Evolutionary conservation across 2,329 filamentous ascomycete genomes (phyloP).

Genomic region (Penicillium brasilianum): DNA sequence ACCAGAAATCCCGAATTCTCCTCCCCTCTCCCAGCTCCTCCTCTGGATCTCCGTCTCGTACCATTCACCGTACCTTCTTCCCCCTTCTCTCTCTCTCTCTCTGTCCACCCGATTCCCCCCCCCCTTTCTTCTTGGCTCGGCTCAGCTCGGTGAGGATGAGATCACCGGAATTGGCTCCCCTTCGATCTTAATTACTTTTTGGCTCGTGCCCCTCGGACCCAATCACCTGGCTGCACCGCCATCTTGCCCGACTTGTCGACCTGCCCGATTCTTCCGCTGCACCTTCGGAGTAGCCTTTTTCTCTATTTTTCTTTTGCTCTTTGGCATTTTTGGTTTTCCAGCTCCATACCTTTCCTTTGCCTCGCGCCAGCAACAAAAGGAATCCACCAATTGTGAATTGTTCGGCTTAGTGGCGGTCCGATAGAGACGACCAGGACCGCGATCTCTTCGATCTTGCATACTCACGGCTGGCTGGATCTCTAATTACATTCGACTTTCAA

Average conservation of each 20-base stretch:
- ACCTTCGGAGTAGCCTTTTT: conserved; percentile 10
- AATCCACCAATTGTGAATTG: conserved; percentile 15
- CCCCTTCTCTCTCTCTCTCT: background rate
- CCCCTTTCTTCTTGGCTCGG: conserved; percentile 8
- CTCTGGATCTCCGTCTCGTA: background rate
- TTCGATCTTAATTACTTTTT: conserved; percentile 20
- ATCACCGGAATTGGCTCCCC: conserved; percentile 30
- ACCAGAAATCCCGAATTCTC: background rate
- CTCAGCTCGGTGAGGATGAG: conserved; percentile 27
- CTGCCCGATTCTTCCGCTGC: conserved; percentile 22
- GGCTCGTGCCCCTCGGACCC: conserved; percentile 24
- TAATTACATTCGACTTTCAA: conserved; percentile 12
- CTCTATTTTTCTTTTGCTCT: conserved; percentile 1
- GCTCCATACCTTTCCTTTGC: conserved; percentile 14
- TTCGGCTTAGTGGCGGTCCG: conserved; percentile 23
- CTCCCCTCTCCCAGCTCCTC: background rate
- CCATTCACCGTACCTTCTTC: background rate
- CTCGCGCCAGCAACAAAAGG: background rate
- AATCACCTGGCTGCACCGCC: conserved; percentile 29
- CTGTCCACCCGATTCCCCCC: background rate
- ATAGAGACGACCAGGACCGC: conserved; percentile 4
- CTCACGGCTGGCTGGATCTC: conserved; percentile 9
- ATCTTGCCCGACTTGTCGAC: conserved; percentile 23
- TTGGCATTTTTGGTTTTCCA: conserved; percentile 11
- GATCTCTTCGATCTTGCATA: conserved; percentile 4